Percentiles rank a stretch among this genome's conserved stretches.
phyloP scores from a whole-genome alignment of 2,329 filamentous ascomycete genomes.

The Apiospora koreana region DNA sequence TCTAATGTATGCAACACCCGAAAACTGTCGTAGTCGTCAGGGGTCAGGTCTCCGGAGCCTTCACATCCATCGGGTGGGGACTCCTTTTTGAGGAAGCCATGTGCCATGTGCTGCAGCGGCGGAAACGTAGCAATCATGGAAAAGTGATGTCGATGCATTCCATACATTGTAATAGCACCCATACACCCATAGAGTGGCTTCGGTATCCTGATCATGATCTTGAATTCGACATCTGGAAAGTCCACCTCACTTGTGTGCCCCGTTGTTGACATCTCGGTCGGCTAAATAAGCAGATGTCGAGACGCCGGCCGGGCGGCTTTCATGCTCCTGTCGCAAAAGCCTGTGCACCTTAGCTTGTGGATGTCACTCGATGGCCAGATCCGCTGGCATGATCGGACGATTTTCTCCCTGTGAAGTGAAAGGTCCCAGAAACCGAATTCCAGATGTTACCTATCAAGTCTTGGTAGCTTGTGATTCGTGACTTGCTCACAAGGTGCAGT shows the following conservation, averaged over 20 bases:
- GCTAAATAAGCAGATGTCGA: neutral
- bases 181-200: neutral
- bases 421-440: neutral
- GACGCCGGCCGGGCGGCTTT: neutral
- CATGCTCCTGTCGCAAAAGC: constrained; percentile 2
- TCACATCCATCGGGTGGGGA: neutral
- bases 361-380: neutral
- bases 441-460: neutral
- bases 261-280: neutral
- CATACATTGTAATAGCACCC: neutral
- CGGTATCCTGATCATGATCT: neutral
- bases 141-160: neutral
- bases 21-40: neutral
- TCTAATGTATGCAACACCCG: neutral
- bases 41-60: neutral
- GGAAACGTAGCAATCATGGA: neutral
- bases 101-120: neutral
- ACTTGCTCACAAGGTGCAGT: neutral
- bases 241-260: neutral
- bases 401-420: neutral
- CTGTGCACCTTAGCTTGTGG: neutral
- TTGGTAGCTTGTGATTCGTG: neutral
- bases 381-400: neutral
- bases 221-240: neutral
- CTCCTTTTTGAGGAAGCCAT: neutral